Conservation (phyloP, 768 basidiomycete species). For the Asterophora parasitica region DNA sequence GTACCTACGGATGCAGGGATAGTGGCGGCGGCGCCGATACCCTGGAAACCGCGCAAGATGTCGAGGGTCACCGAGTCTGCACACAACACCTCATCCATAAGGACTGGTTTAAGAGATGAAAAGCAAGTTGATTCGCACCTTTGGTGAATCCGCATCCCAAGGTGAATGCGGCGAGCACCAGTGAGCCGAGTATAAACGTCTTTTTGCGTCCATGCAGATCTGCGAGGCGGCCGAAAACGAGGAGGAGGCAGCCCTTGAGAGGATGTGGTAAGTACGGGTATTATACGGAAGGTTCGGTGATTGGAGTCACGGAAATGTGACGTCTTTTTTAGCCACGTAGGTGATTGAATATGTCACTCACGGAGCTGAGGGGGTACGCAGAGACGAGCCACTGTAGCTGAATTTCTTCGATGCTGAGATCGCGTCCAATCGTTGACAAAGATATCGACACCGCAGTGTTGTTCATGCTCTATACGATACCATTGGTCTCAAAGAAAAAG, state of each 20-base stretch:
- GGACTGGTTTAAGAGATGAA: neutral
- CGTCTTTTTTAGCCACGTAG: neutral
- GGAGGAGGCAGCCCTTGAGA: constrained; percentile 66
- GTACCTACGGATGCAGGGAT: constrained; percentile 64
- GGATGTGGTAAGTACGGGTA: neutral
- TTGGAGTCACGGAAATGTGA: too few relatives aligned
- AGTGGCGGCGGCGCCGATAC: constrained; percentile 72
- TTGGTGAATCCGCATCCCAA: constrained; percentile 62
- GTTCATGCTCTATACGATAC: constrained; percentile 31
- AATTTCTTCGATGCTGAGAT: constrained; percentile 43
- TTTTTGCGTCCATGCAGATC: constrained; percentile 76
- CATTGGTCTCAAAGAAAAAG: neutral
- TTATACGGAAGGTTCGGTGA: too few relatives aligned
- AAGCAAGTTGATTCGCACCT: constrained; percentile 24
- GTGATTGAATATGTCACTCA: constrained; percentile 19
- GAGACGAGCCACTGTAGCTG: constrained; percentile 65
- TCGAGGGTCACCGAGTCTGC: constrained; percentile 58
- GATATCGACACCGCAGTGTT: constrained; percentile 47
- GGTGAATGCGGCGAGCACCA: constrained; percentile 49
- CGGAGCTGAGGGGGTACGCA: constrained; percentile 65
- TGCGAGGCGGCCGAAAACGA: constrained; percentile 75
- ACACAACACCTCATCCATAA: too few relatives aligned
- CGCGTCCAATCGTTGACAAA: constrained; percentile 46
- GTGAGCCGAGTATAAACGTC: constrained; percentile 58
- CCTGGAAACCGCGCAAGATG: constrained; percentile 73